These are phyloP conservation scores for Nannochloris sp. DNA, from an alignment of 139 green algal species.

Conservation along the genomic window DNA sequence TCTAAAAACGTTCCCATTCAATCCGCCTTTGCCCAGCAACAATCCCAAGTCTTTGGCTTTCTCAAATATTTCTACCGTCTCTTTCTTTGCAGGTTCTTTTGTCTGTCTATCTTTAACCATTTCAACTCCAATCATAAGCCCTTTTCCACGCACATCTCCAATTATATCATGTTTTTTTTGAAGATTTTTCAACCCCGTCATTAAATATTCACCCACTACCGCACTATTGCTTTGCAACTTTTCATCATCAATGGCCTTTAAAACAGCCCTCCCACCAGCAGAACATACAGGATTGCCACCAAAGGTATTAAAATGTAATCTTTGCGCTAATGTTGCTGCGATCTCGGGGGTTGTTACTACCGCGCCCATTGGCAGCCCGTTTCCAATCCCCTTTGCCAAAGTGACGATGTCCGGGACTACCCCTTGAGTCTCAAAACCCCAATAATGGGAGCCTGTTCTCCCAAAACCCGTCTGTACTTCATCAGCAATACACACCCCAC, in stretches of 20 bases:
- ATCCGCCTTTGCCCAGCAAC: constrained; percentile 91
- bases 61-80: constrained; percentile 79
- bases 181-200: constrained; percentile 45
- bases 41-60: constrained; percentile 84
- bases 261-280: constrained; percentile 67
- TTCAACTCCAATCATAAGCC: constrained; percentile 96
- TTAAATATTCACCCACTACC: constrained; percentile 59
- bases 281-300: constrained; percentile 91
- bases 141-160: constrained; percentile 82
- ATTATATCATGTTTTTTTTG: constrained; percentile 79
- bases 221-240: constrained; percentile 57
- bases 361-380: constrained; percentile 90
- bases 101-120: constrained; percentile 83
- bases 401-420: constrained; percentile 89
- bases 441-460: constrained; percentile 84
- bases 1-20: constrained; percentile 94
- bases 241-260: constrained; percentile 68
- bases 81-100: constrained; percentile 79
- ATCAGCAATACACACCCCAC: constrained; percentile 93
- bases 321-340: constrained; percentile 43
- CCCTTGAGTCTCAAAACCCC: constrained; percentile 90
- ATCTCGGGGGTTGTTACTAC: constrained; percentile 95
- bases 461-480: constrained; percentile 99
- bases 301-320: constrained; percentile 98
- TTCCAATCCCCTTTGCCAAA: constrained; percentile 97